Base-by-base conservation (phyloP, 2,329 filamentous ascomycete genomes). In the Colletotrichum abscissum region DNA sequence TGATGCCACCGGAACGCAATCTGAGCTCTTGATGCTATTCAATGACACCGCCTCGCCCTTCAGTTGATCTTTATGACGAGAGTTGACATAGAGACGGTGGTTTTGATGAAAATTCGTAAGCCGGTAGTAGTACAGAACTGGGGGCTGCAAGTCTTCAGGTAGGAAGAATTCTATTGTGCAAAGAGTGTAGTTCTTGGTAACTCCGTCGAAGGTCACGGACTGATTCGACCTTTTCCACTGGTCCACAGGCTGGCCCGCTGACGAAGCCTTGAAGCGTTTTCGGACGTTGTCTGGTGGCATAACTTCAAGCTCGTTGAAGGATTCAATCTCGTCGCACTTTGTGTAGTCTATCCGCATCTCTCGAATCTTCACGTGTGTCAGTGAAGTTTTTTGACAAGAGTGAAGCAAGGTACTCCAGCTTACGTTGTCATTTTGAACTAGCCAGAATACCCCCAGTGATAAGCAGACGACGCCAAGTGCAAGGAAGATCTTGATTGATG, bases 321-420 rank as follows among this genome's bases (percentile, higher is more conserved):
- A 60, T 55, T 67, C 65, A 28, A 67, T 67, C 16, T 67, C 56
- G 42, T 67, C 55, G 26, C 65, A 67, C 16, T 35, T 62, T n/a
- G 65, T 67, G n/a, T 67, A 67, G 30, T 67, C 22, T 4, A 67
- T 14, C 6, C 28, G 28, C 1, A 67, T 52, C n/a, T 67, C 65
- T 11, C 65, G 54, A 8, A 57, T 26, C 26, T 38, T 11, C 14
- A 42, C 2, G 19, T 16, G 5, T 42, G 38, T 42, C 4, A 42
- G 38, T 5, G 14, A 9, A 24, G 7, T 5, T 16, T 1, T 16
- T 4, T 1, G 1, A 11, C n/a, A 22, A 19, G 11, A 9, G 11
- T 22, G 26, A 26, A 26, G 5, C 16, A 7, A 4, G 16, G 35
- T 56, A 2, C 8, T 16, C 16, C 38, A 16, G 38, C 38, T 2